Evolutionary conservation across 75 land plant genomes (phyloP), one percentile per base, ranked within the genome.

Genomic region (Cryptomeria japonica): DNA sequence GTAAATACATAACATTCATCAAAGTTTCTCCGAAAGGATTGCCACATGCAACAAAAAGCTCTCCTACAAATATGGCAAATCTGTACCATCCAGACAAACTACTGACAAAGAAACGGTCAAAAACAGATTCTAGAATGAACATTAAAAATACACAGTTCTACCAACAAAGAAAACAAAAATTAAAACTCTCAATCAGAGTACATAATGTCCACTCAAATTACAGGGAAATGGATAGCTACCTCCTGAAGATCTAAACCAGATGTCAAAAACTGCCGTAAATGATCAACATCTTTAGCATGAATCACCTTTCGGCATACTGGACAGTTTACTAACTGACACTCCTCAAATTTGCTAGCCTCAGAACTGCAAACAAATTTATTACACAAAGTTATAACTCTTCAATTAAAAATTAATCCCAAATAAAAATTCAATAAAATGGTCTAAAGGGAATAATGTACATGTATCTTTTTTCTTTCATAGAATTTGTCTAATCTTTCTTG

Each of bases 251-350:
- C 32, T 31, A 78, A 76, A 55, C 75, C 86, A 86, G 91, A 70
- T 25, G 75, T 89, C 78, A 92, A 84, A 78, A 91, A 89, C 37
- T 89, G 77, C 31, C 87, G 90, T 77, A 96, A 94, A 88, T 95
- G 94, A 44, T 93, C 91, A 31, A 96, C 85, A 89, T 96, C 97
- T 77, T 91, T 88, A 44, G 90, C 87, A 85, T 89, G 91, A 84
- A 96, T 91, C 76, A 83, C 89, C 44, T 89, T 90, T 15, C 97
- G 94, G 86, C 97, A 96, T 19, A 96, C 93, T 55, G 97, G 97
- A 78, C 97, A 96, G 70, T 83, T 90, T 64, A 90, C 92, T 25
- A 14, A n/a, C 38, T 12, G 12, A 41, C 19, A 34, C 28, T 25
- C 86, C 84, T 85, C 44, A 31, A 76, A 14, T 46, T 32, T 84